Percentiles rank a stretch among this genome's conserved stretches.
Evolutionary conservation across 2,329 filamentous ascomycete genomes (phyloP).

Genomic region (Chaetomiaceae sp.): DNA sequence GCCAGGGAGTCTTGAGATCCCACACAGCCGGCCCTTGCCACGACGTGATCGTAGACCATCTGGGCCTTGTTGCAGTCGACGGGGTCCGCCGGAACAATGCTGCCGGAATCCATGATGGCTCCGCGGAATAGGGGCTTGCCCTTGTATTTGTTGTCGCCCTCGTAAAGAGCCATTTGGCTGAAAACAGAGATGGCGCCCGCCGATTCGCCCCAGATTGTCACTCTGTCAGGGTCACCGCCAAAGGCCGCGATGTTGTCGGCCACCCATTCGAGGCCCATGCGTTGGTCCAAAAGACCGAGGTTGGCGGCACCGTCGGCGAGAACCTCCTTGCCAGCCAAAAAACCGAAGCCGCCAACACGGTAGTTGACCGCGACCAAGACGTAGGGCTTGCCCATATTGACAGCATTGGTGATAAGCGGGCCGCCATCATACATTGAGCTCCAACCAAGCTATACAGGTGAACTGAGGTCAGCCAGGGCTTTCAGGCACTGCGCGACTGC

Average conservation of each 20-base stretch:
- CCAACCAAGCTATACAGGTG: slow-evolving; percentile 38
- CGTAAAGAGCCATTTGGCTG: slow-evolving; percentile 69
- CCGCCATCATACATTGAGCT: slow-evolving; percentile 48
- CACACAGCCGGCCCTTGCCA: slow-evolving; percentile 55
- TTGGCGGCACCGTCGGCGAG: slow-evolving; percentile 62
- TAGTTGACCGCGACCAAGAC: slow-evolving; percentile 76
- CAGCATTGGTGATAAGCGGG: slow-evolving; percentile 39
- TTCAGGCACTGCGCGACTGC: not conserved
- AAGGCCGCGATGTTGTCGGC: slow-evolving; percentile 71
- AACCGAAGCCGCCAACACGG: slow-evolving; percentile 67
- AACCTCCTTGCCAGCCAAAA: slow-evolving; percentile 63
- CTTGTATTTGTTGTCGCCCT: slow-evolving; percentile 68
- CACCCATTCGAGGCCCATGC: slow-evolving; percentile 67
- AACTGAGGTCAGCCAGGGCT: not conserved
- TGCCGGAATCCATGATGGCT: slow-evolving; percentile 72
- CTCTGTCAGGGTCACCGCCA: slow-evolving; percentile 70
- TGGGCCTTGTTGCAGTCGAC: slow-evolving; percentile 64
- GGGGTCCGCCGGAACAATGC: slow-evolving; percentile 52
- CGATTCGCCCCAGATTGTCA: slow-evolving; percentile 73
- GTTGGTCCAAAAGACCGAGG: slow-evolving; percentile 66
- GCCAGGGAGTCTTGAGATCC: slow-evolving; percentile 50
- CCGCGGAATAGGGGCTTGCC: slow-evolving; percentile 67
- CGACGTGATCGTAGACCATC: slow-evolving; percentile 56
- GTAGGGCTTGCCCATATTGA: slow-evolving; percentile 54
- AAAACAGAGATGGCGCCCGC: slow-evolving; percentile 67